These are phyloP conservation scores for Acer yangbiense DNA, from an alignment of 345 rosid species.

Conservation along the genomic window DNA sequence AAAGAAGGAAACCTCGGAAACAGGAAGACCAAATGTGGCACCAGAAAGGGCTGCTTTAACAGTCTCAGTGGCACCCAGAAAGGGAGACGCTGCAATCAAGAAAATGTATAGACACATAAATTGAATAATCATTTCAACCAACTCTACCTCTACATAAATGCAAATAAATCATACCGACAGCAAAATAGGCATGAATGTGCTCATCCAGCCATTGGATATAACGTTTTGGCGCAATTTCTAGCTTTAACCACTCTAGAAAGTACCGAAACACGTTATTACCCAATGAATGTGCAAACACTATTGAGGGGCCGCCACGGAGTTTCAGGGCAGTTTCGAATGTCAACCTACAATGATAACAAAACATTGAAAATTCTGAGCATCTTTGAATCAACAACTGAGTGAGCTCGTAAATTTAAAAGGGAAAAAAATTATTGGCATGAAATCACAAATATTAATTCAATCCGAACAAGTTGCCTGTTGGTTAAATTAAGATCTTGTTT, in stretches of 20 bases:
- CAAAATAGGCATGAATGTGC: constrained; percentile 92
- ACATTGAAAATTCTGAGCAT: background rate
- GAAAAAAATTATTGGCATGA: background rate
- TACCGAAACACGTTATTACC: constrained; percentile 95
- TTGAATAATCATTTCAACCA: constrained; percentile 12
- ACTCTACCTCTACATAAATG: constrained; percentile 11
- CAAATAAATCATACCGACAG: constrained; percentile 69
- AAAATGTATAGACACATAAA: constrained; percentile 21
- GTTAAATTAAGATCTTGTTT: background rate
- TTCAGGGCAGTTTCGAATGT: constrained; percentile 94
- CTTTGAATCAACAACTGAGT: constrained; percentile 12
- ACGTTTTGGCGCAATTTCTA: constrained; percentile 96
- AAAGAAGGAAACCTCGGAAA: constrained; percentile 79
- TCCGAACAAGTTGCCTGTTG: background rate
- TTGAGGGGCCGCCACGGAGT: constrained; percentile 90
- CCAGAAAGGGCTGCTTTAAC: constrained; percentile 84
- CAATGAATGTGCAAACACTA: constrained; percentile 97
- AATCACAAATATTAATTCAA: background rate
- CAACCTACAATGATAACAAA: constrained; percentile 49
- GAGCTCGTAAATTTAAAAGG: constrained; percentile 8
- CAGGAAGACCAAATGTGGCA: constrained; percentile 86
- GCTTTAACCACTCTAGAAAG: constrained; percentile 97
- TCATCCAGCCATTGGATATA: constrained; percentile 88
- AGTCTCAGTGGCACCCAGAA: constrained; percentile 88
- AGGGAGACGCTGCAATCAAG: constrained; percentile 77